Evolutionary conservation across 495 filamentous ascomycete genomes (phyloP).

Genomic region (Penicillium psychrofluorescens): DNA sequence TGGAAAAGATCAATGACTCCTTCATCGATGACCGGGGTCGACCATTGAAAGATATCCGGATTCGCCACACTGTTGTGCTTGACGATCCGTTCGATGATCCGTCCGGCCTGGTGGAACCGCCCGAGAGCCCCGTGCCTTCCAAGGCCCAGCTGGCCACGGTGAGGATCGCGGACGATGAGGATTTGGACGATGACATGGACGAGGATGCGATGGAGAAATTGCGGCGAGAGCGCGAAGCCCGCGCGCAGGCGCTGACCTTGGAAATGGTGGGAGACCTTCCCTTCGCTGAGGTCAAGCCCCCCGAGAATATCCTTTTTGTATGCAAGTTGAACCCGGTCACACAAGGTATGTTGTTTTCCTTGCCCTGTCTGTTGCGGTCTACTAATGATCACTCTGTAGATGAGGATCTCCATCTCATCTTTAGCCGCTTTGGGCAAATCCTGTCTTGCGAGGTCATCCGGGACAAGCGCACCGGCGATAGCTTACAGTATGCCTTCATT

Average conservation of each 20-base stretch:
- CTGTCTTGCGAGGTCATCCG: conserved; percentile 94
- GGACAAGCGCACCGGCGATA: conserved; percentile 89
- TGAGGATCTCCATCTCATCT: conserved; percentile 90
- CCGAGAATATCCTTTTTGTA: conserved; percentile 95
- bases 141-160: conserved; percentile 85
- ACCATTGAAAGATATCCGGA: conserved; percentile 85
- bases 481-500: conserved; percentile 95
- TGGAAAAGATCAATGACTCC: conserved; percentile 88
- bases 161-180: conserved; percentile 83
- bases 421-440: conserved; percentile 94
- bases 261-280: conserved; percentile 98
- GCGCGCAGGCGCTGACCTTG: conserved; percentile 87
- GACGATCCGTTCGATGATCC: conserved; percentile 88
- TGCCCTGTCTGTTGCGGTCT: background rate
- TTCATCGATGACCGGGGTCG: conserved; percentile 79
- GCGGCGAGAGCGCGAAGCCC: conserved; percentile 83
- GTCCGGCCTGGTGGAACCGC: conserved; percentile 62
- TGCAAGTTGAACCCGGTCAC: conserved; percentile 98
- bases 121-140: conserved; percentile 72
- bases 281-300: conserved; percentile 95
- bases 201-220: conserved; percentile 71
- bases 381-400: conserved; percentile 41
- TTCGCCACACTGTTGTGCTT: conserved; percentile 81
- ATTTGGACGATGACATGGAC: conserved; percentile 66
- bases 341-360: conserved; percentile 41